Evolutionary conservation across 1,139 yeast genomes (phyloP).

Genomic region (Suhomyces bokatorum): DNA sequence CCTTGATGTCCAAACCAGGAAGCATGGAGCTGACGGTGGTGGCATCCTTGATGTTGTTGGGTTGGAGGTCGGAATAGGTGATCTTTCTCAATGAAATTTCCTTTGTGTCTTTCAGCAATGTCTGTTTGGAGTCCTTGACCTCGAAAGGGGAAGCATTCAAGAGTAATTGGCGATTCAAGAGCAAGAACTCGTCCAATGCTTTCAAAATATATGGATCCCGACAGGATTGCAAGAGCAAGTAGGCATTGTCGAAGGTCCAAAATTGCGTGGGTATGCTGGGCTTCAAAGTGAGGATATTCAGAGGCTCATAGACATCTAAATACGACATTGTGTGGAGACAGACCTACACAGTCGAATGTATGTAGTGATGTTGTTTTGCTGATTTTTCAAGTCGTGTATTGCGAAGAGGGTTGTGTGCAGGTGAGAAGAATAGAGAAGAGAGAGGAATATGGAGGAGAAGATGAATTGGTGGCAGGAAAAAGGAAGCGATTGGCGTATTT

Average conservation of each 20-base stretch:
- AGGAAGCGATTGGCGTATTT: too few relatives aligned
- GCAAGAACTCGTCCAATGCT: constrained; percentile 48
- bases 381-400: constrained; percentile 11
- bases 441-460: background rate
- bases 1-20: constrained; percentile 35
- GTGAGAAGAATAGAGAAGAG: too few relatives aligned
- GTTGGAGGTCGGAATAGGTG: constrained; percentile 36
- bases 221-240: constrained; percentile 33
- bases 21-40: constrained; percentile 36
- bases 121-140: background rate
- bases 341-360: constrained; percentile 1
- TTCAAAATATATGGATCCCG: constrained; percentile 37
- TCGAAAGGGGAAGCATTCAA: constrained; percentile 40
- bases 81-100: constrained; percentile 44
- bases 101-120: constrained; percentile 16
- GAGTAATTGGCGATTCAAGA: constrained; percentile 30
- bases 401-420: background rate
- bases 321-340: constrained; percentile 5
- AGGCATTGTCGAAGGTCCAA: constrained; percentile 48
- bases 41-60: constrained; percentile 39
- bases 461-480: background rate
- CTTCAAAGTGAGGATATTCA: constrained; percentile 24
- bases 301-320: constrained; percentile 6
- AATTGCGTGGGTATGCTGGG: constrained; percentile 41
- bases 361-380: constrained; percentile 4